Conservation (phyloP, 495 filamentous ascomycete species). For the Penicillium lividum region DNA sequence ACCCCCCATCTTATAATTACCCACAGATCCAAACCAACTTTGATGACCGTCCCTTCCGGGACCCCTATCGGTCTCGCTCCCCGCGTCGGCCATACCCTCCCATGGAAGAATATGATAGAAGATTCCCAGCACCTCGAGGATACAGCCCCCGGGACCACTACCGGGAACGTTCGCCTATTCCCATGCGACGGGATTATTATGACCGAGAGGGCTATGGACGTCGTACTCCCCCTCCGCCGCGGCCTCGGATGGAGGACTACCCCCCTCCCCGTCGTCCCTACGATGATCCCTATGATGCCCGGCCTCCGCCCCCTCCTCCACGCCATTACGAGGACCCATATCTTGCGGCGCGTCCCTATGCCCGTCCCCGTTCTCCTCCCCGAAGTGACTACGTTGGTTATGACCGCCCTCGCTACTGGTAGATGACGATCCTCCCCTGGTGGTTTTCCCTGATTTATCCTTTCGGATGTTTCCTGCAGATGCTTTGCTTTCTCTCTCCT, state of each 20-base stretch:
- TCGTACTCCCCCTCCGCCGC: slow-evolving; percentile 67
- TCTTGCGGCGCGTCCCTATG: slow-evolving; percentile 43
- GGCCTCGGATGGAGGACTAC: slow-evolving; percentile 73
- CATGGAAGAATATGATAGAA: slow-evolving; percentile 72
- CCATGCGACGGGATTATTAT: slow-evolving; percentile 83
- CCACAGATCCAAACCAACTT: slow-evolving; percentile 52
- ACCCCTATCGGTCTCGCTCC: slow-evolving; percentile 75
- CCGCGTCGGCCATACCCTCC: slow-evolving; percentile 68
- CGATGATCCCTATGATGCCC: slow-evolving; percentile 53
- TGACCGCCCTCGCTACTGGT: slow-evolving; percentile 52
- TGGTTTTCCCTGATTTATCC: slow-evolving; percentile 3
- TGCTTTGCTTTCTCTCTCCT: slow-evolving; percentile 14
- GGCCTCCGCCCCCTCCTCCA: slow-evolving; percentile 45
- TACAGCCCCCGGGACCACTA: slow-evolving; percentile 85
- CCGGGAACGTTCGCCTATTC: slow-evolving; percentile 75
- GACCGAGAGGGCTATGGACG: slow-evolving; percentile 71
- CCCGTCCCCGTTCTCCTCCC: slow-evolving; percentile 45
- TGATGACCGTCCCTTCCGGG: slow-evolving; percentile 68
- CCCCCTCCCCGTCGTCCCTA: slow-evolving; percentile 57
- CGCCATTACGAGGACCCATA: slow-evolving; percentile 51
- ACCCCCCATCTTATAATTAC: slow-evolving; percentile 34
- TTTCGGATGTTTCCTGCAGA: slow-evolving; percentile 16
- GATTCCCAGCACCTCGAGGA: slow-evolving; percentile 71
- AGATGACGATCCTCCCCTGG: slow-evolving; percentile 16
- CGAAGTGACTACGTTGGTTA: slow-evolving; percentile 45